Base-by-base conservation (phyloP, 192 early-diverging fungal genomes). In the Diversispora epigaea region DNA sequence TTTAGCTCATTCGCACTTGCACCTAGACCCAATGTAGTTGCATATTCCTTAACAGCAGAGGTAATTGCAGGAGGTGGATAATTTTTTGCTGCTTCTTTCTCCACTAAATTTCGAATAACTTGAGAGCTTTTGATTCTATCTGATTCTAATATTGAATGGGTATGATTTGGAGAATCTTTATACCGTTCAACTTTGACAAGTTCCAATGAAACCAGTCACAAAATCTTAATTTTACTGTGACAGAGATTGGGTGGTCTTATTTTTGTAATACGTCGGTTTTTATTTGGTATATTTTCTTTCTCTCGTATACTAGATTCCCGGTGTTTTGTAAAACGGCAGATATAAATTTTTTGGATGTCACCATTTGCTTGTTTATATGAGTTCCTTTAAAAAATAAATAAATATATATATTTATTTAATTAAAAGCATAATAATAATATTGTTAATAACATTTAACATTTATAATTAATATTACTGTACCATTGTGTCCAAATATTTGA, bases 51-150 rank as follows among this genome's bases (percentile, higher is more conserved):
- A 14, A 69, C 14, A 40, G n/a, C 22, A 52, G 68, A 0, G 0
- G 64, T 66, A n/a, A 69, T 69, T 10, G 49, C 49, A 21, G 49
- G 68, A 54, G 46, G 47, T 8, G 15, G 14, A 69, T 69, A 69
- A 21, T n/a, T 69, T 54, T 54, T 69, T 1, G 21, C 19, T 25
- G 22, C 68, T 54, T 49, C 19, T 11, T 54, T 69, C 9, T 49
- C n/a, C n/a, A 69, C 47, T 12, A 54, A 49, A 32, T 25, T 10
- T 69, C 22, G 10, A 54, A 50, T 52, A 50, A n/a, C 5, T 69
- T 43, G 7, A 5, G 68, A 54, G 3, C 22, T 46, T 11, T 69
- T 69, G 15, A 49, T 17, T 39, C n/a, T 69, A 54, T 69, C 14
- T 14, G n/a, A 6, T 69, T 69, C 47, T 69, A 17, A 3, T 44